Conservation (phyloP, 306 rosid genomes). For the Albizia julibrissin region DNA sequence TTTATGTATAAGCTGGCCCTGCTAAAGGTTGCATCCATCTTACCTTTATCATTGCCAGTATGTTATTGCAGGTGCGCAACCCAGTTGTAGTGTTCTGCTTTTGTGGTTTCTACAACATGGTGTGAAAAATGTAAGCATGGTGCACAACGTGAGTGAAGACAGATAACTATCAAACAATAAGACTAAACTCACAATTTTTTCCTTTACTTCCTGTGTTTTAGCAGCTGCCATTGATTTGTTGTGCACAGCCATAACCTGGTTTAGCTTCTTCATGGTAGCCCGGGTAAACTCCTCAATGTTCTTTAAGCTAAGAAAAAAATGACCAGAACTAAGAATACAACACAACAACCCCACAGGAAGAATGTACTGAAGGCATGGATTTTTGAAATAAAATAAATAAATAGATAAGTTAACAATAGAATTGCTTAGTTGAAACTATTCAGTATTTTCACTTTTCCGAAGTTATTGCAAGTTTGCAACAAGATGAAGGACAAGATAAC, state of each 20-base stretch:
- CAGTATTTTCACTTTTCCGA: constrained; percentile 15
- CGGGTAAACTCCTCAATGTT: constrained; percentile 85
- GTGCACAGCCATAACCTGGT: constrained; percentile 96
- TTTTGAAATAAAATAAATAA: not conserved
- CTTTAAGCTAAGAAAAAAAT: constrained; percentile 60
- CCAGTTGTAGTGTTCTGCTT: constrained; percentile 94
- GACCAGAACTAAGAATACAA: not conserved
- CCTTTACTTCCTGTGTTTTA: constrained; percentile 90
- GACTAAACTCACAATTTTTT: constrained; percentile 67
- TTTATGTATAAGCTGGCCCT: constrained; percentile 6
- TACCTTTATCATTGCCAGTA: constrained; percentile 91
- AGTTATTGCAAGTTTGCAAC: not conserved
- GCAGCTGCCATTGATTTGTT: constrained; percentile 94
- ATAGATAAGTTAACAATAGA: constrained; percentile 12
- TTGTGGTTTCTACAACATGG: constrained; percentile 71
- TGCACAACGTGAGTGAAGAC: not conserved
- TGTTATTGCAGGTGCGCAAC: constrained; percentile 90
- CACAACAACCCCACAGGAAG: not conserved
- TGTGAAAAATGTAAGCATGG: constrained; percentile 22
- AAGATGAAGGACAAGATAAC: not conserved
- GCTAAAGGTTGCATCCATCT: constrained; percentile 12
- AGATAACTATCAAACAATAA: constrained; percentile 14
- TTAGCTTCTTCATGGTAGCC: constrained; percentile 91
- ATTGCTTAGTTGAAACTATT: constrained; percentile 19
- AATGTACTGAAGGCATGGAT: not conserved